Conservation (phyloP, 257 asterid species). For the Paraleonurus japonicus region DNA sequence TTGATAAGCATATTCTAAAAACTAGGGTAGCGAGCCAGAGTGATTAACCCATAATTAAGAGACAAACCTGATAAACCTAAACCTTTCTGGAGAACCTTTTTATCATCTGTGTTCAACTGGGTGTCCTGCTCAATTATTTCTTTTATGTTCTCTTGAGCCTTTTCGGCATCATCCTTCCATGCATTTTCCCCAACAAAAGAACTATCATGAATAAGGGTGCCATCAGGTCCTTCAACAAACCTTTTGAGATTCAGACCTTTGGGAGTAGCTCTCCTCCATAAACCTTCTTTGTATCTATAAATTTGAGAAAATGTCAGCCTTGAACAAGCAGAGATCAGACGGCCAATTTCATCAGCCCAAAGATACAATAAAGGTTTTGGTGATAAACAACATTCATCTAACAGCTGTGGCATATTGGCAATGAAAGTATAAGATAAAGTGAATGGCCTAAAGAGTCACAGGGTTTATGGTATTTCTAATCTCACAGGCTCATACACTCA, state of each 20-base stretch:
- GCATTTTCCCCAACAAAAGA: constrained; percentile 93
- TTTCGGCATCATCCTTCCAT: constrained; percentile 78
- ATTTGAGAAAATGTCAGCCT: constrained; percentile 18
- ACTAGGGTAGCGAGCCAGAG: not conserved
- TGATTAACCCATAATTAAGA: constrained; percentile 4
- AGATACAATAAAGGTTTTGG: not conserved
- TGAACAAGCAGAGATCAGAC: constrained; percentile 12
- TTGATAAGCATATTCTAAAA: constrained; percentile 11
- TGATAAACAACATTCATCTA: constrained; percentile 4
- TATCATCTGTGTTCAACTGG: constrained; percentile 51
- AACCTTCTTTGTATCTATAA: constrained; percentile 71
- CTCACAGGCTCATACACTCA: constrained; percentile 7
- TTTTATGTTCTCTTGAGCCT: constrained; percentile 44
- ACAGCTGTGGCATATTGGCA: not conserved
- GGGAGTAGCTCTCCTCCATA: constrained; percentile 91
- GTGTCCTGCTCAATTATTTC: constrained; percentile 56
- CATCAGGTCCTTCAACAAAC: constrained; percentile 86
- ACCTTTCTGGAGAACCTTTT: constrained; percentile 58
- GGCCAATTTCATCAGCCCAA: constrained; percentile 12
- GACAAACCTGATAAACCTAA: constrained; percentile 73
- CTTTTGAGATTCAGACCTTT: constrained; percentile 89
- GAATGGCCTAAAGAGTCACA: not conserved
- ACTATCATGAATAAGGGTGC: constrained; percentile 78
- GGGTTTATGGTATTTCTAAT: no score
- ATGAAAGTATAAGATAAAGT: not conserved